Base-by-base conservation (phyloP, 495 filamentous ascomycete genomes). In the Aspergillus steynii region DNA sequence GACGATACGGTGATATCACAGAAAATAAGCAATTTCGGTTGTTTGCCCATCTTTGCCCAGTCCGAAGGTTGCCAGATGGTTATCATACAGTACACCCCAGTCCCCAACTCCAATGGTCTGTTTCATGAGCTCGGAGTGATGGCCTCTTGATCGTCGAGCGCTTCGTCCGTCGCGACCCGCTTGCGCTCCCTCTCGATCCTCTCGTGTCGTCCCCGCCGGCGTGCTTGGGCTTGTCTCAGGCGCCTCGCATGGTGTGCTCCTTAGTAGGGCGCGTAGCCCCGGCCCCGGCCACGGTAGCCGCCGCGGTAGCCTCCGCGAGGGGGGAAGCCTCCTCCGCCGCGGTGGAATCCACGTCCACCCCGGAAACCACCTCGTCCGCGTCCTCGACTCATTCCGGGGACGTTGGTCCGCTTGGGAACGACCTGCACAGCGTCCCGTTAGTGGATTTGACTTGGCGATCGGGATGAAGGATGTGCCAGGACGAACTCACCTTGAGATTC, bases 371-470 rank as follows among this genome's bases (percentile, higher is more conserved):
- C 87, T 58, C 91, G 83, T 25, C 94, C 88, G 54, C 90, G 83
- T 32, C 90, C 90, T 31, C 93, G 86, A 63, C 87, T 86, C 91
- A 98, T 91, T 62, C 96, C 96, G 1, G 96, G 96, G 48, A 99
- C 78, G 72, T 99, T 99, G 54, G 96, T 99, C 47, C 96, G 89
- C 76, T 99, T 99, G 4, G 96, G 96, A 2, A 93, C 91, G 42
- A 99, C 90, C 90, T 94, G 63, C 2, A 8, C 6, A 20, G 12
- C 27, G 31, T 31, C 20, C 31, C 14, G 15, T 37, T 51, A 34
- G 10, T 50, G 20, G 26, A 4, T 34, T 52, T 25, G 50, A 25
- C 32, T 37, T 5, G 26, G 5, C 7, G 0, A 42, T 26, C 49
- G 20, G 25, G 31, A 6, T 5, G 4, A 25, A 59, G 20, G 29